phyloP scores from a whole-genome alignment of 148 eudicot species.

The Vaccinium vitisidaea region DNA sequence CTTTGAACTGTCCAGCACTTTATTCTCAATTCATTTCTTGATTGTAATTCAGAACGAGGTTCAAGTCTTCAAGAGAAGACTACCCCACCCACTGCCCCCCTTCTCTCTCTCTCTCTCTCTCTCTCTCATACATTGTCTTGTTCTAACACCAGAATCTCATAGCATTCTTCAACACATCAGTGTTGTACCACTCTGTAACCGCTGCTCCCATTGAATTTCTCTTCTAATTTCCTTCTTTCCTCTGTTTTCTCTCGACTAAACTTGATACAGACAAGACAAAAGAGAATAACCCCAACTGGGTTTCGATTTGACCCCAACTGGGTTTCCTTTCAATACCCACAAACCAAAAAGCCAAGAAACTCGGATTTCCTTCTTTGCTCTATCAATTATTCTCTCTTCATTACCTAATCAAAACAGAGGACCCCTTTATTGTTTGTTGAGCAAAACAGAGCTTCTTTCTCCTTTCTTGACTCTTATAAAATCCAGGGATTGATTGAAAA shows the following conservation, averaged over 20 bases:
- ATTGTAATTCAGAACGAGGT: constrained; percentile 33
- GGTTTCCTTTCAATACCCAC: constrained; percentile 32
- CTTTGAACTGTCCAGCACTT: constrained; percentile 36
- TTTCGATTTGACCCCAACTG: constrained; percentile 29
- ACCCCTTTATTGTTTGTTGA: neutral
- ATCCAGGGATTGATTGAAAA: neutral
- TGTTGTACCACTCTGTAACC: constrained; percentile 18
- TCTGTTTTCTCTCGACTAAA: constrained; percentile 15
- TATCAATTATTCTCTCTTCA: constrained; percentile 18
- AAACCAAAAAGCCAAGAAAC: constrained; percentile 21
- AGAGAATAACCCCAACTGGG: constrained; percentile 29
- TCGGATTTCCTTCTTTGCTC: constrained; percentile 11
- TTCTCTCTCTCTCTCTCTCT: constrained; percentile 20
- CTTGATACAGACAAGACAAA: neutral
- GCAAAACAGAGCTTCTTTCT: neutral
- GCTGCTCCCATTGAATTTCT: neutral
- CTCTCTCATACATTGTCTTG: constrained; percentile 44
- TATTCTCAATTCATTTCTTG: constrained; percentile 56
- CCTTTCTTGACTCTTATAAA: neutral
- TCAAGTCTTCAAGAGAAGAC: constrained; percentile 6
- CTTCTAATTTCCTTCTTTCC: neutral
- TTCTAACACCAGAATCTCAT: constrained; percentile 47
- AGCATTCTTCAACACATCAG: constrained; percentile 20
- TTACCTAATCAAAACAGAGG: constrained; percentile 23
- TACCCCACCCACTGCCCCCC: constrained; percentile 9